Evolutionary conservation across 805 yeast species (phyloP).

Genomic region (Hanseniaspora clermontiae): DNA sequence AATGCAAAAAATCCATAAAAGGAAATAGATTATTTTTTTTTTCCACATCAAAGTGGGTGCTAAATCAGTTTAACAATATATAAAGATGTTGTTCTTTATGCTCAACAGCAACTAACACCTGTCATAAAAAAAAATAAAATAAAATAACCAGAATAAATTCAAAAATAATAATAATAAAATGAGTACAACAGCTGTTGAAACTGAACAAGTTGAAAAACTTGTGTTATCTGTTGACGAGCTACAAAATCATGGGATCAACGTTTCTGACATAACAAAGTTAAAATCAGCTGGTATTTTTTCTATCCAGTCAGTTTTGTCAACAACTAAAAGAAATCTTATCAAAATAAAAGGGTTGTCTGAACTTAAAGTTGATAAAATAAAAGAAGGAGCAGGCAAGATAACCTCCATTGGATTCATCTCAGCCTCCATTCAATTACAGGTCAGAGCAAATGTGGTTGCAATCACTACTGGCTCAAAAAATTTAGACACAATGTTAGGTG

Average conservation of each 20-base stretch:
- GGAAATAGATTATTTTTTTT: background rate
- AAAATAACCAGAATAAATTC: no score
- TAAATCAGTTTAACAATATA: background rate
- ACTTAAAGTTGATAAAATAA: conserved; percentile 78
- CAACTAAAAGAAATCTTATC: conserved; percentile 68
- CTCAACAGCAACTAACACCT: background rate
- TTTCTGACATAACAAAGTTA: conserved; percentile 57
- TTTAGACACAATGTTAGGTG: conserved; percentile 83
- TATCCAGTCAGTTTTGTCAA: conserved; percentile 83
- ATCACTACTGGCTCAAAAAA: conserved; percentile 92
- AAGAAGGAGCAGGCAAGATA: conserved; percentile 68
- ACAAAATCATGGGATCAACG: conserved; percentile 57
- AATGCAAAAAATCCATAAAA: background rate
- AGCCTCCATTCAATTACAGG: conserved; percentile 82
- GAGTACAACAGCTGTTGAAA: conserved; percentile 15
- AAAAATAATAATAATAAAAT: background rate
- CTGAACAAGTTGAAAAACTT: conserved; percentile 1
- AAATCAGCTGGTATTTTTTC: conserved; percentile 71
- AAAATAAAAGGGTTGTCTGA: conserved; percentile 87
- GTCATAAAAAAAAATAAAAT: no score
- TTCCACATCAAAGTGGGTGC: no score
- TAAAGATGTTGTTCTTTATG: background rate
- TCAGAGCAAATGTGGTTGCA: conserved; percentile 82
- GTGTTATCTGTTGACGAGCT: conserved; percentile 37
- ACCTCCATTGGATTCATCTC: conserved; percentile 97